Evolutionary conservation across 75 land plant genomes (phyloP).

Genomic region (Larix kaempferi): DNA sequence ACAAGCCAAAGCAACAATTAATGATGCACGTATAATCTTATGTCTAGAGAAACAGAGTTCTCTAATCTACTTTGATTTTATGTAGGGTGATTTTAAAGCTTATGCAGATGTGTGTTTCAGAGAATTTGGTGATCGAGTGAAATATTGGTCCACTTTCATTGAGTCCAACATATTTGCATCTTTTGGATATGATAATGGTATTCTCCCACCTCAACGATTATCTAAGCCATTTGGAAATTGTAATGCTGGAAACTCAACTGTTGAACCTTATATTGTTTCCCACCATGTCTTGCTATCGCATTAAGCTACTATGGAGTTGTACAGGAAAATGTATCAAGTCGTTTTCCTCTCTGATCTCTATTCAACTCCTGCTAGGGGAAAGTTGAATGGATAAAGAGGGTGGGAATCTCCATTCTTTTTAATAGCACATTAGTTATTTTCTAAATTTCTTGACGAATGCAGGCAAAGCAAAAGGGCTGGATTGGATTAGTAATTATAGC

Average conservation of each 20-base stretch:
- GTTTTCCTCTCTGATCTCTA: neutral
- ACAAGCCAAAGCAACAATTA: no score
- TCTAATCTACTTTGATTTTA: neutral
- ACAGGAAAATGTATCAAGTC: constrained; percentile 28
- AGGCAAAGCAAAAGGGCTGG: constrained; percentile 42
- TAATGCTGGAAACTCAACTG: constrained; percentile 34
- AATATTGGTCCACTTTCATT: constrained; percentile 44
- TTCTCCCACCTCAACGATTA: constrained; percentile 30
- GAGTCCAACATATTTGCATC: constrained; percentile 26
- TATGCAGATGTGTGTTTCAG: constrained; percentile 44
- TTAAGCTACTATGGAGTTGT: constrained; percentile 23
- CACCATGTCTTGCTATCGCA: constrained; percentile 41
- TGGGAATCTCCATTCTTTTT: neutral
- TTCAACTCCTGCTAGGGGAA: neutral
- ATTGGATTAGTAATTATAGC: constrained; percentile 36
- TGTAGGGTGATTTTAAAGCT: constrained; percentile 32
- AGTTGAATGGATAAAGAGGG: neutral
- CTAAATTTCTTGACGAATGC: neutral
- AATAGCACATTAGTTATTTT: neutral
- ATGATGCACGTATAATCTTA: no score
- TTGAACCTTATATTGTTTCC: constrained; percentile 49
- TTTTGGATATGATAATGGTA: constrained; percentile 25
- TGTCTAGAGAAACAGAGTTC: no score
- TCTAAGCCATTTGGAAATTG: constrained; percentile 42
- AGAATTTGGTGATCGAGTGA: constrained; percentile 43